phyloP scores from a whole-genome alignment of 257 asterid genomes.

The Henckelia pumila region DNA sequence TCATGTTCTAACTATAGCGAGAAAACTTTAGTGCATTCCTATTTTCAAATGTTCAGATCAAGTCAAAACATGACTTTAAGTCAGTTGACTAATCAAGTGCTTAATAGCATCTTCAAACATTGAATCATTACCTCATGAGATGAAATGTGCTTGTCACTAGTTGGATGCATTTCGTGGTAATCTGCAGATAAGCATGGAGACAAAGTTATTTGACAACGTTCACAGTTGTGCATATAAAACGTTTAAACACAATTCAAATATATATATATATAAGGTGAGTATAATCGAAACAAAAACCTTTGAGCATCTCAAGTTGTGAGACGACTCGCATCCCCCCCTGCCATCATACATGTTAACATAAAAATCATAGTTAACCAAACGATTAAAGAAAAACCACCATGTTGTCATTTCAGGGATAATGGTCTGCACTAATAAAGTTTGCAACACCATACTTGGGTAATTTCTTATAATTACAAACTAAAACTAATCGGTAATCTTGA shows the following conservation, averaged over 20 bases:
- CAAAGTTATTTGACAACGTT: conserved; percentile 12
- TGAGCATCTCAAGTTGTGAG: conserved; percentile 56
- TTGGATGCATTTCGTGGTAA: conserved; percentile 29
- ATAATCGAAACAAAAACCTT: conserved; percentile 39
- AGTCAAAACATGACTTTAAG: background rate
- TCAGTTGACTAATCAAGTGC: background rate
- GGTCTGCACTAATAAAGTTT: background rate
- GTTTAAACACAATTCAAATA: background rate
- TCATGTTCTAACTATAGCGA: background rate
- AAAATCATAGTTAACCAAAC: background rate
- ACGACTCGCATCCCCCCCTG: conserved; percentile 55
- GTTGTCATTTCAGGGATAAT: background rate
- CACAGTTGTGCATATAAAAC: background rate
- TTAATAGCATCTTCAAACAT: conserved; percentile 15
- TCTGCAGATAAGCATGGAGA: conserved; percentile 44
- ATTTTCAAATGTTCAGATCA: conserved; percentile 1
- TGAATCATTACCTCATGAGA: conserved; percentile 39
- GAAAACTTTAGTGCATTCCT: background rate
- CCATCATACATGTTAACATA: conserved; percentile 20
- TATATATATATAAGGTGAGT: conserved; percentile 10
- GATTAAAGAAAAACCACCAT: background rate
- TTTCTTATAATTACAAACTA: background rate
- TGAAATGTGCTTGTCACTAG: conserved; percentile 28
- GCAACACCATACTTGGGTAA: background rate
- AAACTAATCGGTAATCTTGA: background rate